These are phyloP conservation scores for Pleurostoma richardsiae DNA, from an alignment of 2,329 filamentous ascomycete species.

Conservation along the genomic window DNA sequence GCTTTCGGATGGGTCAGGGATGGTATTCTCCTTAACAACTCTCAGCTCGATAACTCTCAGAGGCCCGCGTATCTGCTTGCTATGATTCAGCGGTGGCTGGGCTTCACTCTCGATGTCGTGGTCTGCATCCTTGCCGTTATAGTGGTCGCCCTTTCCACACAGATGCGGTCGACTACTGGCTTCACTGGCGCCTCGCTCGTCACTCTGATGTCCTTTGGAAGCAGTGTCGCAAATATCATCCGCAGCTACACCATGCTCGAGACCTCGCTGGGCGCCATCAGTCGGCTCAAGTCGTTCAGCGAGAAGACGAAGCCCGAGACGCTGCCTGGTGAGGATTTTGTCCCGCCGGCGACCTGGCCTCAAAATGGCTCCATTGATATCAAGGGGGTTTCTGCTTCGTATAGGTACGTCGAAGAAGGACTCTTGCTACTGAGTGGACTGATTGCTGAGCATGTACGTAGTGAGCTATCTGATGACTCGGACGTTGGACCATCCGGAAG, in stretches of 20 bases:
- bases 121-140: slow-evolving; percentile 42
- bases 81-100: slow-evolving; percentile 55
- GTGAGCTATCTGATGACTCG: not conserved
- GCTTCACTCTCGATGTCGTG: slow-evolving; percentile 41
- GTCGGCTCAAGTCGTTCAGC: slow-evolving; percentile 22
- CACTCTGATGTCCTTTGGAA: slow-evolving; percentile 29
- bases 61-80: slow-evolving; percentile 52
- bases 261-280: slow-evolving; percentile 29
- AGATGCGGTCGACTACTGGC: slow-evolving; percentile 26
- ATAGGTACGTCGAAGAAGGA: slow-evolving; percentile 8
- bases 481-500: not conserved
- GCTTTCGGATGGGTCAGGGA: slow-evolving; percentile 50
- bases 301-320: slow-evolving; percentile 17
- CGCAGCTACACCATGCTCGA: slow-evolving; percentile 24
- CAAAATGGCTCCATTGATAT: slow-evolving; percentile 15
- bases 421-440: not conserved
- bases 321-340: slow-evolving; percentile 19
- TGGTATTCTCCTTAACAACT: slow-evolving; percentile 36
- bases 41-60: slow-evolving; percentile 49
- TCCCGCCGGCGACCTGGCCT: slow-evolving; percentile 18
- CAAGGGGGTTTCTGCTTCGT: slow-evolving; percentile 16
- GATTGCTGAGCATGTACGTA: not conserved
- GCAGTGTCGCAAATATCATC: slow-evolving; percentile 21
- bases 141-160: slow-evolving; percentile 43
- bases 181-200: slow-evolving; percentile 33